A percentile compares a stretch with the other conserved stretches of the same genome.
phyloP scores from a whole-genome alignment of 2,329 filamentous ascomycete genomes.

The Trichoderma endophyticum region DNA sequence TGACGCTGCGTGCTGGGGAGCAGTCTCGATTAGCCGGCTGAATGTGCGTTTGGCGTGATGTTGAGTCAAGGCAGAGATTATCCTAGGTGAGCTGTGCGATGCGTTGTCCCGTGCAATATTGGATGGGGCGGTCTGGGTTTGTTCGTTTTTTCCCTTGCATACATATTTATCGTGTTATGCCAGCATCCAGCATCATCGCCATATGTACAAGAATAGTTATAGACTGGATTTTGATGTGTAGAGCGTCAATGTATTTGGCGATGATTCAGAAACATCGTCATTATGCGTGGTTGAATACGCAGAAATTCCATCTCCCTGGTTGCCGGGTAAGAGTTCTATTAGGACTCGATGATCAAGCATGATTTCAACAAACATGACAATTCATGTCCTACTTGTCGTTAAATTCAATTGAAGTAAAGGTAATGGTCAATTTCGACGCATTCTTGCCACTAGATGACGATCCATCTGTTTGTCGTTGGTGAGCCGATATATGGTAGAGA shows the following conservation, averaged over 20 bases:
- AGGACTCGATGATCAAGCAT: not conserved
- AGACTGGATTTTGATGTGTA: not conserved
- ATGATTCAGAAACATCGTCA: not conserved
- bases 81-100: not conserved
- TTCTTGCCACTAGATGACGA: not conserved
- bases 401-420: not conserved
- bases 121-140: not conserved
- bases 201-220: not conserved
- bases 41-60: not conserved
- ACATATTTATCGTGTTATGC: not conserved
- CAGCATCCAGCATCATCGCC: not conserved
- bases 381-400: not conserved
- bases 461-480: not conserved
- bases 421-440: not conserved
- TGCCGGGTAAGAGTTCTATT: not conserved
- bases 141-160: not conserved
- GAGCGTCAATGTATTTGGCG: not conserved
- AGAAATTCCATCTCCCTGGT: not conserved
- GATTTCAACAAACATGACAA: not conserved
- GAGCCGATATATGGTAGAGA: not conserved
- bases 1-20: not conserved
- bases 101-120: not conserved
- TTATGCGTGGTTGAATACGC: not conserved
- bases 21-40: not conserved
- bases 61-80: not conserved